Evolutionary conservation across 75 land plant genomes (phyloP).

Genomic region (Selaginella tamariscina): DNA sequence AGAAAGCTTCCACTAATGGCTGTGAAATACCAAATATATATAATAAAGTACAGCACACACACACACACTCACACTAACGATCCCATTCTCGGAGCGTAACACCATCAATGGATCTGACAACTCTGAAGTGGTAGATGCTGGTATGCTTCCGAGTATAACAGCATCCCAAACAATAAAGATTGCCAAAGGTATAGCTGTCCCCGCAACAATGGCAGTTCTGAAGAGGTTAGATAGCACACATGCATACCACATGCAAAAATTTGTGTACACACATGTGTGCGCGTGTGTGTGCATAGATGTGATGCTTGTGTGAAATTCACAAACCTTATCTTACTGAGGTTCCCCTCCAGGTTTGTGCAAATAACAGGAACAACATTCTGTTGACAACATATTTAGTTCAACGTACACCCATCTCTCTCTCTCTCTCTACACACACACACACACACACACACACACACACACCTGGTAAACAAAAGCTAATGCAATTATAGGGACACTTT

Average conservation of each 20-base stretch:
- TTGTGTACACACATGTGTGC: too few species aligned
- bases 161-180: constrained; percentile 93
- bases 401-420: not conserved
- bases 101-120: constrained; percentile 53
- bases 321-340: constrained; percentile 73
- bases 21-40: constrained; percentile 22
- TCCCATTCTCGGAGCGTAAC: constrained; percentile 52
- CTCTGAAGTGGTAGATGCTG: constrained; percentile 16
- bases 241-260: not conserved
- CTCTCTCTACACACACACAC: too few species aligned
- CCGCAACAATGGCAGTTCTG: constrained; percentile 80
- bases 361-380: constrained; percentile 98
- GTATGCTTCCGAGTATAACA: constrained; percentile 64
- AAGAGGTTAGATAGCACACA: constrained; percentile 6
- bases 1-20: constrained; percentile 77
- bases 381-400: not conserved
- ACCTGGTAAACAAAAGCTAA: constrained; percentile 96
- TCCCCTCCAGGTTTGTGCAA: constrained; percentile 84
- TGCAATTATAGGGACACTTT: constrained; percentile 76
- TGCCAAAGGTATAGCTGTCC: constrained; percentile 76
- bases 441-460: too few species aligned
- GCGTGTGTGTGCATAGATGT: too few species aligned
- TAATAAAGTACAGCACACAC: not conserved
- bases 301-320: too few species aligned
- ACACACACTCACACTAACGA: constrained; percentile 58